Evolutionary conservation across 805 yeast genomes (phyloP), one percentile per base, ranked within the genome.

Genomic region (Diddensiella caesifluorescens): DNA sequence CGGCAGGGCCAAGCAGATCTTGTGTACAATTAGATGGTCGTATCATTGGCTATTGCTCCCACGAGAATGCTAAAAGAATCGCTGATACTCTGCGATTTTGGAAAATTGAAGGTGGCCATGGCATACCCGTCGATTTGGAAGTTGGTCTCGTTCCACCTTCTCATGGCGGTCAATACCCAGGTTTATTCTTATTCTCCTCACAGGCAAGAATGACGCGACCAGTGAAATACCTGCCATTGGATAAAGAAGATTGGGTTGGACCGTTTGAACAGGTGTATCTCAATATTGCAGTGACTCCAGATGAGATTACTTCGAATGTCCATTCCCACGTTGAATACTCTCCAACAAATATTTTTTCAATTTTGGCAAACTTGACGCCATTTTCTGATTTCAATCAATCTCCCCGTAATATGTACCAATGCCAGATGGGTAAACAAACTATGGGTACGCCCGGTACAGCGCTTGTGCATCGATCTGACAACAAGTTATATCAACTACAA

Each of bases 381-480:
- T 92, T 87, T 63, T 89, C 97, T 1, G 98, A 92, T 65, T 92
- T 92, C 71, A 92, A 92, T 67, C 98, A 92, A 71, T 89, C 97
- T 21, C 98, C 98, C 59, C 84, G 98, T 79, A 92, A 92, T 64
- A 92, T 92, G 97, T 92, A 92, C 65, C 98, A 92, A 71, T 92
- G 98, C 69, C 98, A 92, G 74, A 92, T 92, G 98, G 97, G 97
- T 78, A 92, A 92, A 70, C 98, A 92, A 71, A 90, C 98, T 16
- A 92, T 92, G 98, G 98, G 98, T 67, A 92, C 98, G 3, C 98
- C 98, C 5, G 97, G 97, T 68, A 95, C 92, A 50, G 97, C 95
- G 0, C 70, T 90, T 41, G 76, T 71, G 34, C 95, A 88, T 64
- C 77, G 98, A 65, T 83, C 95, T 1, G 98, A 92, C 64, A 92